Evolutionary conservation across 2,329 filamentous ascomycete genomes (phyloP).

Genomic region (Nigrograna mackinnonii): DNA sequence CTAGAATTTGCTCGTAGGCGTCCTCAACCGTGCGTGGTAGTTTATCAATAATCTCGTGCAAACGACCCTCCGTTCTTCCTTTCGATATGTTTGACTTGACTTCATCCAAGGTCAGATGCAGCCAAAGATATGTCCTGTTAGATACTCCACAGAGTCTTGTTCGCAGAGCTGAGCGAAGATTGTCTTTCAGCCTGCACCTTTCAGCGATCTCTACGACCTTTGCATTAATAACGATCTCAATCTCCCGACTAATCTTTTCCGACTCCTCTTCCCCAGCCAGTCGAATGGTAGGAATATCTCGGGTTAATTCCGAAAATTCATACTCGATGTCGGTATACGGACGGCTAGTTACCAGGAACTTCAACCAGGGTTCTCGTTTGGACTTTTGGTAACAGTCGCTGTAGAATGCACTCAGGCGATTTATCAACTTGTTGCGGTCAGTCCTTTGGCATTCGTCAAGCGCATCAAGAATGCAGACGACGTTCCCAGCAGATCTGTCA

Average conservation of each 20-base stretch:
- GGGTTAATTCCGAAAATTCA: slow-evolving; percentile 6
- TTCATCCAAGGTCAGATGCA: slow-evolving; percentile 21
- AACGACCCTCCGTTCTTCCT: slow-evolving; percentile 11
- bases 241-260: slow-evolving; percentile 30
- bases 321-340: slow-evolving; percentile 26
- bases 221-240: slow-evolving; percentile 32
- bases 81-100: slow-evolving; percentile 8
- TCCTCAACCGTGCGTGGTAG: slow-evolving; percentile 25
- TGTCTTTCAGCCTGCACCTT: slow-evolving; percentile 2
- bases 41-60: slow-evolving; percentile 9
- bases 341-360: slow-evolving; percentile 40
- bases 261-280: slow-evolving; percentile 29
- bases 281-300: no score
- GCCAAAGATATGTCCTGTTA: slow-evolving; percentile 34
- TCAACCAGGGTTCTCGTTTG: no score
- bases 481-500: slow-evolving; percentile 12
- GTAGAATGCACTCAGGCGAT: slow-evolving; percentile 11
- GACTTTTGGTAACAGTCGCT: no score
- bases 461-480: slow-evolving; percentile 27
- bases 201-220: slow-evolving; percentile 13
- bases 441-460: slow-evolving; percentile 26
- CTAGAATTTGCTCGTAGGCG: slow-evolving; percentile 31
- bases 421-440: slow-evolving; percentile 12
- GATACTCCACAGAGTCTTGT: slow-evolving; percentile 17
- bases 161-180: slow-evolving; percentile 6